A percentile compares a stretch with the other conserved stretches of the same genome.
phyloP scores from a whole-genome alignment of 2,329 filamentous ascomycete genomes.

The Microdochium trichocladiopsis region DNA sequence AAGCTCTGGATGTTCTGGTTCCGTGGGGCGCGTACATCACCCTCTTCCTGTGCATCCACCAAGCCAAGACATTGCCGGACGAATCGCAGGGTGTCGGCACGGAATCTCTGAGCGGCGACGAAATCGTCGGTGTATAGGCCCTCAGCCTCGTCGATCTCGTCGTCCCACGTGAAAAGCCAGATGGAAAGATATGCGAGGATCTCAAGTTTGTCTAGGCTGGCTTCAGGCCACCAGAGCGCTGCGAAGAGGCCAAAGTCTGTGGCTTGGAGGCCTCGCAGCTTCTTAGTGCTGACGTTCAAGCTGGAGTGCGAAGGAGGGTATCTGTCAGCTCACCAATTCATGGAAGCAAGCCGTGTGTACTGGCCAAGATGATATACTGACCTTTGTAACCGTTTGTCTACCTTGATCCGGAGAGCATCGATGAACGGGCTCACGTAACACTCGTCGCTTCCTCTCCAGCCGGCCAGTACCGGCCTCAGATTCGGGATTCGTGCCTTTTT shows the following conservation, averaged over 20 bases:
- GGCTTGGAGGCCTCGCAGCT: constrained; percentile 7
- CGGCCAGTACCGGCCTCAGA: constrained; percentile 2
- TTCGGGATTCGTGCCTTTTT: constrained; percentile 2
- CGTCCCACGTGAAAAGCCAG: constrained; percentile 18
- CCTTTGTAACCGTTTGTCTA: too few species aligned
- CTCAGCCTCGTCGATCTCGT: constrained; percentile 13
- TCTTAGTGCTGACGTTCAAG: constrained; percentile 4
- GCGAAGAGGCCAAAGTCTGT: constrained; percentile 13
- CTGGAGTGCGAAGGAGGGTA: constrained; percentile 1
- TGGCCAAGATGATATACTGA: too few species aligned
- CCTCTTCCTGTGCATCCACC: neutral
- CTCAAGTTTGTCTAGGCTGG: constrained; percentile 7
- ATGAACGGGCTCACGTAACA: too few species aligned
- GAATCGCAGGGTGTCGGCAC: constrained; percentile 7
- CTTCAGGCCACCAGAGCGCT: constrained; percentile 15
- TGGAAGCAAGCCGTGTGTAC: too few species aligned
- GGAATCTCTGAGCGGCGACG: constrained; percentile 8
- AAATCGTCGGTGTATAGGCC: constrained; percentile 9
- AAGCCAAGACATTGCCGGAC: constrained; percentile 4
- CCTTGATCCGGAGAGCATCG: too few species aligned
- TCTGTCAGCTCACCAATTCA: too few species aligned
- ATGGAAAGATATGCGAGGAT: constrained; percentile 11
- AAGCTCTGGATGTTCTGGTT: constrained; percentile 11
- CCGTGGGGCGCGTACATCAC: neutral
- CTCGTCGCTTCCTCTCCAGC: neutral